Evolutionary conservation across 768 basidiomycete genomes (phyloP).

Genomic region (Serendipita sp.): DNA sequence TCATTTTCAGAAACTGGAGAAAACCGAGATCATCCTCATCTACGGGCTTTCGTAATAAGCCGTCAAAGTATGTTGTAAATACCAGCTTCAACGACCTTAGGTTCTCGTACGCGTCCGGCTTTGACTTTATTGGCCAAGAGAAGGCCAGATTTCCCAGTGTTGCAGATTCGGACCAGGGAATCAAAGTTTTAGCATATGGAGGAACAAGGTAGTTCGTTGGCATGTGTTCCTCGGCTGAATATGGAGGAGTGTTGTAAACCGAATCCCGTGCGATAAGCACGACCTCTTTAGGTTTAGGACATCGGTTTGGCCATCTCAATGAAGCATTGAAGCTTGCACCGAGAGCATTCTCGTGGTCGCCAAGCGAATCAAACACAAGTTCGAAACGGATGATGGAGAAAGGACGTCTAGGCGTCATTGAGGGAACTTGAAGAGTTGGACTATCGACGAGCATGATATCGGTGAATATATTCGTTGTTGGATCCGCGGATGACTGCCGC

Average conservation of each 20-base stretch:
- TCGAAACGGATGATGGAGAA: neutral
- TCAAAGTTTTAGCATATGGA: neutral
- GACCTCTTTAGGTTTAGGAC: slow-evolving; percentile 1
- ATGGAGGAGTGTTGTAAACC: neutral
- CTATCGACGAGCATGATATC: neutral
- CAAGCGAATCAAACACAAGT: neutral
- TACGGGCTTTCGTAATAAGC: neutral
- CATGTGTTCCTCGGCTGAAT: neutral
- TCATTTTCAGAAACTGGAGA: neutral
- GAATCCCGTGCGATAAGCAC: neutral
- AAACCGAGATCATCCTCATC: neutral
- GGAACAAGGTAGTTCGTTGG: neutral
- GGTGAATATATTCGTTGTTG: neutral
- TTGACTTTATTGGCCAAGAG: neutral
- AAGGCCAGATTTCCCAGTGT: neutral
- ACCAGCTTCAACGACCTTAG: neutral
- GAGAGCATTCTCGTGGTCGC: neutral
- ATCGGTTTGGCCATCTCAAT: neutral
- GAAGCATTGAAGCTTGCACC: neutral
- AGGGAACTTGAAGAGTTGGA: neutral
- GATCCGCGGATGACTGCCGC: neutral
- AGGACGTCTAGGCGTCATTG: neutral
- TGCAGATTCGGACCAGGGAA: neutral
- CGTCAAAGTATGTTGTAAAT: neutral
- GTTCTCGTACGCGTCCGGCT: neutral